These are phyloP conservation scores for Fusarium sterilihyphosum DNA, from an alignment of 2,329 filamentous ascomycete species.

Conservation along the genomic window DNA sequence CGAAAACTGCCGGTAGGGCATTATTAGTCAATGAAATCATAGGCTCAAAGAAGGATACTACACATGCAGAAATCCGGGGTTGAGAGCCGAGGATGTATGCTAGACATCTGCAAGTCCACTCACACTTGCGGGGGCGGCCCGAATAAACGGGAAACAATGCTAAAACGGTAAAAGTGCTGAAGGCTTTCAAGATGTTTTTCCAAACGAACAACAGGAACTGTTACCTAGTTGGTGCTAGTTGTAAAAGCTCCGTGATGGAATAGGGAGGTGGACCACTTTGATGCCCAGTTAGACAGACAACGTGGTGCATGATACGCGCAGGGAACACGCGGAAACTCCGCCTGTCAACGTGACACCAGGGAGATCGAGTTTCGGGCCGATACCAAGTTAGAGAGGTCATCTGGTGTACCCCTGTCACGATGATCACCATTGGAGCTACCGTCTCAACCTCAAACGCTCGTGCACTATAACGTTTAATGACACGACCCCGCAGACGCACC, in stretches of 20 bases:
- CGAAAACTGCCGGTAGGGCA: neutral
- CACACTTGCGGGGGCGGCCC: constrained; percentile 21
- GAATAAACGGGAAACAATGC: neutral
- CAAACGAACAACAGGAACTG: neutral
- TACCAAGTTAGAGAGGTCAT: constrained; percentile 10
- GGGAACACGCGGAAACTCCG: constrained; percentile 15
- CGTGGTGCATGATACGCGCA: neutral
- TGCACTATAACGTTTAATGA: constrained; percentile 9
- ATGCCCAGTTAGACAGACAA: neutral
- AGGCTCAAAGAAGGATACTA: neutral
- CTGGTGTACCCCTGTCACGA: constrained; percentile 11
- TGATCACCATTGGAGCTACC: constrained; percentile 8
- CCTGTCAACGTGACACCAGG: constrained; percentile 11
- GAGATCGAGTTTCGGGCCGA: constrained; percentile 18
- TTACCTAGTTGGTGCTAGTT: neutral
- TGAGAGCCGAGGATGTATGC: neutral
- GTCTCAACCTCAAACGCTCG: constrained; percentile 13
- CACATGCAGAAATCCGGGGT: neutral
- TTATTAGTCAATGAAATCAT: neutral
- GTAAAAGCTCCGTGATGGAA: constrained; percentile 4
- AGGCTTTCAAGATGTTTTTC: neutral
- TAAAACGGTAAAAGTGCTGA: neutral
- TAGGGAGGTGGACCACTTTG: neutral
- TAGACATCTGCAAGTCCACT: neutral
- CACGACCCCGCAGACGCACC: constrained; percentile 16